phyloP scores from a whole-genome alignment of 768 basidiomycete species.

The Pleurotus sapidus region DNA sequence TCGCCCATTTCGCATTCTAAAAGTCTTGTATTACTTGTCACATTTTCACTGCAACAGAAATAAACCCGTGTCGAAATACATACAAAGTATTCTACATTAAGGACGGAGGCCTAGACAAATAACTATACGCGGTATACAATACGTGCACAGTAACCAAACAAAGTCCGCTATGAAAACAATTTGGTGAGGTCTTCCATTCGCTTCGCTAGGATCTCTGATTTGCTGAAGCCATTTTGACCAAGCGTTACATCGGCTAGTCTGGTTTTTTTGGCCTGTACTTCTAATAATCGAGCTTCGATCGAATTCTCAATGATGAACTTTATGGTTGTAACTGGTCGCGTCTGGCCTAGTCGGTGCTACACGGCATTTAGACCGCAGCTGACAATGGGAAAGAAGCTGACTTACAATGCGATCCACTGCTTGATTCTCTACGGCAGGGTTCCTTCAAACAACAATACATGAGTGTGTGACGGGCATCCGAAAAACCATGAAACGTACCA shows the following conservation, averaged over 20 bases:
- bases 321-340: slow-evolving; percentile 84
- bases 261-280: slow-evolving; percentile 94
- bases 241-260: slow-evolving; percentile 93
- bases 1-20: slow-evolving; percentile 74
- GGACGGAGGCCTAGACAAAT: not conserved
- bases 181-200: slow-evolving; percentile 86
- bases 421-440: slow-evolving; percentile 96
- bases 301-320: slow-evolving; percentile 94
- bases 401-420: slow-evolving; percentile 93
- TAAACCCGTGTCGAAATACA: slow-evolving; percentile 1
- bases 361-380: slow-evolving; percentile 6
- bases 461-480: too few relatives aligned
- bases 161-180: slow-evolving; percentile 52
- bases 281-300: slow-evolving; percentile 89
- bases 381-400: not conserved
- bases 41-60: not conserved
- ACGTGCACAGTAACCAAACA: not conserved
- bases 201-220: slow-evolving; percentile 82
- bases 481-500: slow-evolving; percentile 48
- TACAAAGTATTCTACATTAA: not conserved
- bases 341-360: slow-evolving; percentile 96
- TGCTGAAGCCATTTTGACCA: slow-evolving; percentile 74
- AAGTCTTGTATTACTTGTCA: not conserved
- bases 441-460: slow-evolving; percentile 45
- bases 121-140: slow-evolving; percentile 1